Evolutionary conservation across 2,329 filamentous ascomycete genomes (phyloP), one percentile per base, ranked within the genome.

Genomic region (Cadophora luteo-olivacea): DNA sequence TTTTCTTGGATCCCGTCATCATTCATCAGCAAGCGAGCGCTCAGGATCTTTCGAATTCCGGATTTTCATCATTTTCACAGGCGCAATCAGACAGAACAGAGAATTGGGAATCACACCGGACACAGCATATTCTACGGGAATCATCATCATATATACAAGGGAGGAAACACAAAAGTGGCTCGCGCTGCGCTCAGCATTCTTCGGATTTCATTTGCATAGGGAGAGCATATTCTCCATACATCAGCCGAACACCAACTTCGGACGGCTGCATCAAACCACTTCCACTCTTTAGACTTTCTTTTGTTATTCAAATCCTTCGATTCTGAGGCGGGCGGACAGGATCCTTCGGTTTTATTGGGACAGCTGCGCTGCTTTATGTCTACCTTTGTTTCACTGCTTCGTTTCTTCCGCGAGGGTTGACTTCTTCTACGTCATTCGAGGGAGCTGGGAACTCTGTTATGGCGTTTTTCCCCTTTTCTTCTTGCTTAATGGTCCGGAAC

Each of bases 81-180:
- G 73, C 73, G 73, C 70, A 72, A 66, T 60, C 68, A 75, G 61
- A 70, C 70, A 72, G 70, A 60, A 41, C 57, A 72, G 70, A 60
- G 69, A 61, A 67, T 68, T 65, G 25, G 67, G 68, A 51, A 65
- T 68, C 54, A 51, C 65, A 69, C 51, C 61, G 73, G 68, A 57
- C 69, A 45, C 32, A 61, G 67, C 69, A 71, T 70, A 67, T 66
- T 58, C 60, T 60, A 60, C 16, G 49, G 61, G 69, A 62, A 66
- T 71, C 66, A 75, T 71, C 70, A 75, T 72, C 72, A 72, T 72
- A 77, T 67, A 77, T 67, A 76, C 66, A 70, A 45, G 73, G 72
- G 67, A 72, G 68, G 72, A 73, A 70, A 73, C 65, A 74, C 70
- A 77, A 77, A 77, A 77, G 75, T 75, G 72, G 75, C 75, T 77